Conservation (phyloP, 75 land plant genomes). For the Cunninghamia lanceolata region DNA sequence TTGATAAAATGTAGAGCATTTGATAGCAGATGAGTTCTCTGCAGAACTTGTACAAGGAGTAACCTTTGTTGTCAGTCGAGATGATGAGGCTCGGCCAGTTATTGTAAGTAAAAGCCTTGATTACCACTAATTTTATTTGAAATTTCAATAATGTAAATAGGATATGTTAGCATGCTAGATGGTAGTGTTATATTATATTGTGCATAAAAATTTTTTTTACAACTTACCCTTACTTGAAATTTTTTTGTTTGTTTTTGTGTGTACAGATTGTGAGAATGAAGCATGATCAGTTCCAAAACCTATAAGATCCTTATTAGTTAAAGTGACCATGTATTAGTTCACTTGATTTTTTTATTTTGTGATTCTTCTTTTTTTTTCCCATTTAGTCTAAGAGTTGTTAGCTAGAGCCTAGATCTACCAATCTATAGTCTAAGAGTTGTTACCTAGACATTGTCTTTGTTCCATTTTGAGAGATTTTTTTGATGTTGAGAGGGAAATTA, state of each 20-base stretch:
- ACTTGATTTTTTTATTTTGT: not conserved
- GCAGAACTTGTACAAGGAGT: slow-evolving; percentile 76
- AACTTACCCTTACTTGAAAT: not conserved
- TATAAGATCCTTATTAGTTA: slow-evolving; percentile 36
- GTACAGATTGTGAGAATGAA: no score
- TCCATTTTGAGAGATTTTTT: no score
- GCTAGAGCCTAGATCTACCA: no score
- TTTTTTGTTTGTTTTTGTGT: not conserved
- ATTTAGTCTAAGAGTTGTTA: no score
- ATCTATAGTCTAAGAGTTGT: no score
- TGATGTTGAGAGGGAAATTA: no score
- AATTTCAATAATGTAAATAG: no score
- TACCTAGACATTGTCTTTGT: no score
- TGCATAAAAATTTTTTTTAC: not conserved
- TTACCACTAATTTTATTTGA: not conserved
- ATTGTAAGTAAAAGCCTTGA: slow-evolving; percentile 39
- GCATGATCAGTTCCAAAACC: no score
- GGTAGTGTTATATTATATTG: not conserved
- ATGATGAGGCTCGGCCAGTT: slow-evolving; percentile 77
- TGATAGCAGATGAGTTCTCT: slow-evolving; percentile 93
- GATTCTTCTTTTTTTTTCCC: no score
- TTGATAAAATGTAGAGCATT: slow-evolving; percentile 44
- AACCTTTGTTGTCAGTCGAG: slow-evolving; percentile 85
- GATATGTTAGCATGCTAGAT: no score
- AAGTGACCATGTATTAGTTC: not conserved